Conservation (phyloP, 331 rosid species). For the Rhamnella rubrinervis region DNA sequence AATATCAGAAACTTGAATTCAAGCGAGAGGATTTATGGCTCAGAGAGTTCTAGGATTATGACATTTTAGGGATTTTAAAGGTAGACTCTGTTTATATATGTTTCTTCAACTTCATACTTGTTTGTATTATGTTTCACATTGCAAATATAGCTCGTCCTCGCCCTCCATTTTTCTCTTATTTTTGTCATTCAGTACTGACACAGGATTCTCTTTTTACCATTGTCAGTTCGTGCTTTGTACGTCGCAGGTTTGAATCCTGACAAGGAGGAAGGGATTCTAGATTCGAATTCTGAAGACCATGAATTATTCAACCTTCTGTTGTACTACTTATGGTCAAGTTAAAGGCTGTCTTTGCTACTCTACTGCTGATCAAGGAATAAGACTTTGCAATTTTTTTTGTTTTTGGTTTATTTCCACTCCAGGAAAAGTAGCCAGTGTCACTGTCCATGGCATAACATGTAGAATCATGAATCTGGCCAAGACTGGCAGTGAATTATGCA, state of each 20-base stretch:
- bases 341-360: no score
- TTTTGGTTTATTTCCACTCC: no score
- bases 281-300: not conserved
- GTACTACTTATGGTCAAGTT: not conserved
- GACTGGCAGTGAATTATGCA: no score
- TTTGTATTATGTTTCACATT: not conserved
- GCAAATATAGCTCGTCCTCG: not conserved
- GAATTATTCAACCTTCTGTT: not conserved
- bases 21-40: conserved; percentile 3
- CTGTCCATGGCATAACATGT: no score
- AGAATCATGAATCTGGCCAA: no score
- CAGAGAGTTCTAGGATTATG: conserved; percentile 12
- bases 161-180: not conserved
- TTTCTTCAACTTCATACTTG: not conserved
- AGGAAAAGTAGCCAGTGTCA: no score
- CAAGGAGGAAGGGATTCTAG: no score
- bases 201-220: not conserved
- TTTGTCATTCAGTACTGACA: not conserved
- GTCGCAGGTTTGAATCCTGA: not conserved
- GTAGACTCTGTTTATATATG: not conserved
- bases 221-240: not conserved
- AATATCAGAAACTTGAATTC: conserved; percentile 1
- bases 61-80: conserved; percentile 3
- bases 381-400: no score
- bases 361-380: no score